Evolutionary conservation across 1,139 yeast species (phyloP).

Genomic region (Debaryomyces robertsiae): DNA sequence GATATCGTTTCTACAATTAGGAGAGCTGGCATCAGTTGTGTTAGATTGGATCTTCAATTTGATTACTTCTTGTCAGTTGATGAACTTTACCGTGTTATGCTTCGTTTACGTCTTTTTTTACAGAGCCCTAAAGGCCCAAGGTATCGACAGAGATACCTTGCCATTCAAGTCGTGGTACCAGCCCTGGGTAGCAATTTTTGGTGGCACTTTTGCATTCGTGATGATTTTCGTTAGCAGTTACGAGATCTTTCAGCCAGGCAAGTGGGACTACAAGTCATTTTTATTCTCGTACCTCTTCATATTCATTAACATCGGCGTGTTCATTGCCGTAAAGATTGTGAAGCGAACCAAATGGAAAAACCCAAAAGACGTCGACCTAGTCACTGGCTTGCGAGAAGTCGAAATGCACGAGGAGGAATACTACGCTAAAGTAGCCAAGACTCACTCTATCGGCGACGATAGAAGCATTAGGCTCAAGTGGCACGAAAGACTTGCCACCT

Average conservation of each 20-base stretch:
- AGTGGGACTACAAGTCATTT: conserved; percentile 63
- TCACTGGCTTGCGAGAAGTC: conserved; percentile 40
- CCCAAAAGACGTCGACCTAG: conserved; percentile 50
- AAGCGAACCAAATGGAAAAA: conserved; percentile 52
- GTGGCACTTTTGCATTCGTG: conserved; percentile 29
- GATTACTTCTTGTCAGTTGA: conserved; percentile 35
- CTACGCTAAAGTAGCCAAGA: conserved; percentile 20
- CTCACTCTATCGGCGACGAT: conserved; percentile 17
- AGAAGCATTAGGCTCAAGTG: conserved; percentile 18
- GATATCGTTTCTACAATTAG: conserved; percentile 42
- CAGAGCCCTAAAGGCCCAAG: conserved; percentile 47
- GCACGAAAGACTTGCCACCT: conserved; percentile 17
- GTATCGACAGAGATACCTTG: conserved; percentile 53
- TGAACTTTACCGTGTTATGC: conserved; percentile 31
- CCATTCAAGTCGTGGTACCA: conserved; percentile 53
- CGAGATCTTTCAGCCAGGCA: conserved; percentile 62
- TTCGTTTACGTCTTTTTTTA: conserved; percentile 27
- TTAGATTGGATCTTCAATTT: conserved; percentile 36
- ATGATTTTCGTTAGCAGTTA: conserved; percentile 73
- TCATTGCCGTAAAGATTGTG: conserved; percentile 57
- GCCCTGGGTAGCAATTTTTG: conserved; percentile 45
- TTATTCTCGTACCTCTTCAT: conserved; percentile 70
- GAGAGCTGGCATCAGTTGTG: conserved; percentile 25
- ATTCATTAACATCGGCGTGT: conserved; percentile 61
- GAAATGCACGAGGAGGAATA: conserved; percentile 50